phyloP scores from a whole-genome alignment of 2,329 filamentous ascomycete genomes.

The Cercospora zeina region DNA sequence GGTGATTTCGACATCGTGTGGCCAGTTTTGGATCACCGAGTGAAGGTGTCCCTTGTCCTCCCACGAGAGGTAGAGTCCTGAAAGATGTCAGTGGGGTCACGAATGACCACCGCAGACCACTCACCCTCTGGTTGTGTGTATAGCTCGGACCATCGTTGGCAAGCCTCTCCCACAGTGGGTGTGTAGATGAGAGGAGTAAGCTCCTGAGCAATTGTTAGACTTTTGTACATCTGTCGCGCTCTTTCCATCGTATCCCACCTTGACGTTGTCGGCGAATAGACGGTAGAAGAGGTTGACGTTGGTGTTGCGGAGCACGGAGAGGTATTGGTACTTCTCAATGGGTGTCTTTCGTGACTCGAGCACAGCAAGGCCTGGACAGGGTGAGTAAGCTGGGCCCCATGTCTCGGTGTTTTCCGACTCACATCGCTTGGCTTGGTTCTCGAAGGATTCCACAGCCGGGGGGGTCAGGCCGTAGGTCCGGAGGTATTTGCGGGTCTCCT shows the following conservation, averaged over 20 bases:
- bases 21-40: constrained; percentile 91
- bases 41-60: constrained; percentile 88
- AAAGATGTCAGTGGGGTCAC: background rate
- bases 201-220: constrained; percentile 52
- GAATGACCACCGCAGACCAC: constrained; percentile 21
- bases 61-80: constrained; percentile 86
- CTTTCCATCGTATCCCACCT: constrained; percentile 42
- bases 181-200: constrained; percentile 85
- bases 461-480: constrained; percentile 56
- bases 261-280: constrained; percentile 72
- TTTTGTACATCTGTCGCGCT: background rate
- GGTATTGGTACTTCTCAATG: constrained; percentile 82
- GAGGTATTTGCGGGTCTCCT: constrained; percentile 53
- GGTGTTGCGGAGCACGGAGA: constrained; percentile 71
- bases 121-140: constrained; percentile 88
- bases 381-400: constrained; percentile 19
- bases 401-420: constrained; percentile 25
- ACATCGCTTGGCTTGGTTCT: constrained; percentile 55
- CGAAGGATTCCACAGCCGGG: constrained; percentile 53
- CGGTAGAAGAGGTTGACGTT: constrained; percentile 83
- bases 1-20: constrained; percentile 89
- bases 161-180: constrained; percentile 91
- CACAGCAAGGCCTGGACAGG: constrained; percentile 67
- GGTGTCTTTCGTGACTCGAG: constrained; percentile 67
- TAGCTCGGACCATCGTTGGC: constrained; percentile 91